Conservation (phyloP, 768 basidiomycete species). For the Xerocomus potaroensis region DNA sequence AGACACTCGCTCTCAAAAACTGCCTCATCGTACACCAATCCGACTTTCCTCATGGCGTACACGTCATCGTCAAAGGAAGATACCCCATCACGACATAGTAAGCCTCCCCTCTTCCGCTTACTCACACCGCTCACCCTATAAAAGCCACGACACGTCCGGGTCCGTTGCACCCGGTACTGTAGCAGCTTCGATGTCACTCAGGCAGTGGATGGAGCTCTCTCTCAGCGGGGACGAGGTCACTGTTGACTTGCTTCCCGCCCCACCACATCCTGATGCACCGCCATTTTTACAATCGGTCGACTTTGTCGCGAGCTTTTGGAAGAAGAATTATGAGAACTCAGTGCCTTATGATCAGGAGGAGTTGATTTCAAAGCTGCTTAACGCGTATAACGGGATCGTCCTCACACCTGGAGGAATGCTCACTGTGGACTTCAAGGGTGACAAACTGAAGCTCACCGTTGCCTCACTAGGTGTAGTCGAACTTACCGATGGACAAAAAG, state of each 20-base stretch:
- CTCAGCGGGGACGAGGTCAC: slow-evolving; percentile 70
- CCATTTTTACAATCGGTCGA: slow-evolving; percentile 76
- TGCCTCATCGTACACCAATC: slow-evolving; percentile 73
- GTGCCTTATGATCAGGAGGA: slow-evolving; percentile 88
- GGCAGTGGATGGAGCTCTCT: slow-evolving; percentile 89
- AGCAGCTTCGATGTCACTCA: slow-evolving; percentile 72
- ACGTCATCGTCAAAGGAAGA: slow-evolving; percentile 69
- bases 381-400: slow-evolving; percentile 68
- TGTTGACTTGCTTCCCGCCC: slow-evolving; percentile 52
- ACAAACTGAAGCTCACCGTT: slow-evolving; percentile 70
- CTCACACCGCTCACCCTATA: slow-evolving; percentile 25
- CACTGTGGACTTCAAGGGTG: slow-evolving; percentile 86
- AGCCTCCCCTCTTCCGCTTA: slow-evolving; percentile 17
- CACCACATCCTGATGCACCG: slow-evolving; percentile 49
- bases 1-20: slow-evolving; percentile 72
- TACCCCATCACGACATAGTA: slow-evolving; percentile 76
- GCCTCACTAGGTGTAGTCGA: slow-evolving; percentile 58
- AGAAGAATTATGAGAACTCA: slow-evolving; percentile 47
- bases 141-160: slow-evolving; percentile 75
- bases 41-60: slow-evolving; percentile 71
- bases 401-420: slow-evolving; percentile 66
- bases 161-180: slow-evolving; percentile 64
- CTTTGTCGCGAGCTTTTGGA: slow-evolving; percentile 68
- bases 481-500: slow-evolving; percentile 56
- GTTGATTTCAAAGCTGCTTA: slow-evolving; percentile 68